These are phyloP conservation scores for Colletotrichum eleusines DNA, from an alignment of 2,329 filamentous ascomycete genomes.

Conservation along the genomic window DNA sequence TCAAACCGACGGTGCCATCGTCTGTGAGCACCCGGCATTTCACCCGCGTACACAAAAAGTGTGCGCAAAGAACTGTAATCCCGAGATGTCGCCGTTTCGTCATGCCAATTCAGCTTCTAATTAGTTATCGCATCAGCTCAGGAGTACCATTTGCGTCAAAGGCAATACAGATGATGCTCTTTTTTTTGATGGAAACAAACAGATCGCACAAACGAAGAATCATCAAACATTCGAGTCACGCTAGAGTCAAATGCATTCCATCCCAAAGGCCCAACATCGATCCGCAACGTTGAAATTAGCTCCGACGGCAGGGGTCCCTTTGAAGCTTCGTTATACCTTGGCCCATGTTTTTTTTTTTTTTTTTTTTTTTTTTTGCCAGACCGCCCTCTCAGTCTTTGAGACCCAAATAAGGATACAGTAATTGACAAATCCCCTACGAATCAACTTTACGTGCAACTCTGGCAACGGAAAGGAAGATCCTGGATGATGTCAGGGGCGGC, in stretches of 20 bases:
- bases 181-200: not conserved
- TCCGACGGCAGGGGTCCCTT: not conserved
- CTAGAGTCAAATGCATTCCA: not conserved
- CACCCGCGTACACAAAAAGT: no score
- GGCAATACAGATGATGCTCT: no score
- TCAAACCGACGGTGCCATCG: no score
- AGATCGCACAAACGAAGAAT: fast-evolving
- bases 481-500: slow-evolving; percentile 25
- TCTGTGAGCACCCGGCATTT: no score
- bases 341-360: not conserved
- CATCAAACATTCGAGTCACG: not conserved
- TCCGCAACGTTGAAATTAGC: not conserved
- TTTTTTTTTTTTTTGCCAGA: no score
- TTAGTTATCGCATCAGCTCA: no score
- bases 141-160: no score
- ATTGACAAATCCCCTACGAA: not conserved
- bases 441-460: no score
- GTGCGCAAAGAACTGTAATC: no score
- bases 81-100: no score
- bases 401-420: not conserved
- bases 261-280: not conserved
- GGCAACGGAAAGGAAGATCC: not conserved
- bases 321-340: not conserved
- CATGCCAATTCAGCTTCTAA: no score
- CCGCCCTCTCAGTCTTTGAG: not conserved